A percentile compares a stretch with the other conserved stretches of the same genome.
Evolutionary conservation across 176 grass and related monocot genomes (phyloP).

Genomic region (Tillandsia fasciculata): DNA sequence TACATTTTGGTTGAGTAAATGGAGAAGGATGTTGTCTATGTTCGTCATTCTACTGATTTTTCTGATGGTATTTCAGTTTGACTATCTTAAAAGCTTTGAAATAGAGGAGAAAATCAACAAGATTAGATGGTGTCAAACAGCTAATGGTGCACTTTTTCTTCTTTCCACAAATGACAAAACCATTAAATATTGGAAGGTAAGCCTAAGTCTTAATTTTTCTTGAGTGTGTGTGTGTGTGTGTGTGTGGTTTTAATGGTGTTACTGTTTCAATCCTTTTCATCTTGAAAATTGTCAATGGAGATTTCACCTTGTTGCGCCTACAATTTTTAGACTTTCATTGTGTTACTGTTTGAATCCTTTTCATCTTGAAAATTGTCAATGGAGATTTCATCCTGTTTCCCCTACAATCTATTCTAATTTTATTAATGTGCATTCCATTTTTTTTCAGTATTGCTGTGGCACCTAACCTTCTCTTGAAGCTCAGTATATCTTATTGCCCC

Average conservation of each 20-base stretch:
- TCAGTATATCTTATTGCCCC: not conserved
- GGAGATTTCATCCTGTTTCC: too few relatives aligned
- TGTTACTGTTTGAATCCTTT: too few relatives aligned
- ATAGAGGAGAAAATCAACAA: slow-evolving; percentile 97
- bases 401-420: too few relatives aligned
- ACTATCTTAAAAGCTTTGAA: slow-evolving; percentile 96
- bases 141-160: slow-evolving; percentile 58
- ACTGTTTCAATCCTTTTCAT: too few relatives aligned
- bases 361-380: too few relatives aligned
- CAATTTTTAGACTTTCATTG: too few relatives aligned
- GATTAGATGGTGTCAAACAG: slow-evolving; percentile 69
- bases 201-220: not conserved
- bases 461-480: not conserved
- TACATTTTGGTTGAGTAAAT: not conserved
- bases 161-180: slow-evolving; percentile 93
- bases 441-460: not conserved
- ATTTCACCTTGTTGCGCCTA: too few relatives aligned
- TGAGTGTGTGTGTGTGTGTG: not conserved
- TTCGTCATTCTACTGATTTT: slow-evolving; percentile 5
- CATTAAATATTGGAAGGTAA: slow-evolving; percentile 94
- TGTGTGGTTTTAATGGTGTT: too few relatives aligned
- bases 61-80: slow-evolving; percentile 52
- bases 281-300: too few relatives aligned
- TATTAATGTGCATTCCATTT: not conserved
- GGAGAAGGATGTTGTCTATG: not conserved